phyloP scores from a whole-genome alignment of 75 land plant genomes.

The Selaginella moellendorffii region DNA sequence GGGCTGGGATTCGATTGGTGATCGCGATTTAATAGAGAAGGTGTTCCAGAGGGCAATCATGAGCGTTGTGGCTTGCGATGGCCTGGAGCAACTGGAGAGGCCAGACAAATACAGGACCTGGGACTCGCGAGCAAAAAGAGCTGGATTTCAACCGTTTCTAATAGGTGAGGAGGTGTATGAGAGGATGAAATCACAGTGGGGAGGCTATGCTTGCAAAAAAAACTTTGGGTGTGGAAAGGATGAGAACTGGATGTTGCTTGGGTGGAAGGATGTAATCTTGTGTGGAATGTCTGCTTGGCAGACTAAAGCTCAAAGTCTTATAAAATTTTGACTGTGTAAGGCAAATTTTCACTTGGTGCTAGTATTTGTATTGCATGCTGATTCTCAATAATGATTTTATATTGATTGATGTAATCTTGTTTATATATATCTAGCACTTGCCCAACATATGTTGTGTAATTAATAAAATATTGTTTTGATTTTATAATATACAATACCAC shows the following conservation, averaged over 20 bases:
- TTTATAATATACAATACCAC: too few species aligned
- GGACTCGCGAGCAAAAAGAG: conserved; percentile 46
- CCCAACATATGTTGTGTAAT: too few species aligned
- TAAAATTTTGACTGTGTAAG: too few species aligned
- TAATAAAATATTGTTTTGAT: too few species aligned
- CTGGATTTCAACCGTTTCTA: conserved; percentile 50
- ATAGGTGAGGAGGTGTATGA: conserved; percentile 22
- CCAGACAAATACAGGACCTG: conserved; percentile 82
- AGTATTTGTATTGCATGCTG: too few species aligned
- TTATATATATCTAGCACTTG: too few species aligned
- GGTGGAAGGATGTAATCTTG: conserved; percentile 67
- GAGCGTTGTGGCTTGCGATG: conserved; percentile 80
- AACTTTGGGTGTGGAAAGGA: conserved; percentile 64
- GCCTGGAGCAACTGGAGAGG: conserved; percentile 55
- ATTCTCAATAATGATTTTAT: too few species aligned
- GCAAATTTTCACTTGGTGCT: too few species aligned
- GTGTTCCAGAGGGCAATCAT: conserved; percentile 42
- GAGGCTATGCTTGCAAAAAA: conserved; percentile 32
- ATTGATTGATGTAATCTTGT: too few species aligned
- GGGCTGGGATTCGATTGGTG: conserved; percentile 32
- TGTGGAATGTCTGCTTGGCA: conserved; percentile 50
- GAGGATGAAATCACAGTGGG: conserved; percentile 24
- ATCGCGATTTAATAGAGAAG: conserved; percentile 34
- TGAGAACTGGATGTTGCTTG: conserved; percentile 55
- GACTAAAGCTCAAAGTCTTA: too few species aligned